phyloP scores from a whole-genome alignment of 257 asterid genomes.

The Gynochthodes officinalis region DNA sequence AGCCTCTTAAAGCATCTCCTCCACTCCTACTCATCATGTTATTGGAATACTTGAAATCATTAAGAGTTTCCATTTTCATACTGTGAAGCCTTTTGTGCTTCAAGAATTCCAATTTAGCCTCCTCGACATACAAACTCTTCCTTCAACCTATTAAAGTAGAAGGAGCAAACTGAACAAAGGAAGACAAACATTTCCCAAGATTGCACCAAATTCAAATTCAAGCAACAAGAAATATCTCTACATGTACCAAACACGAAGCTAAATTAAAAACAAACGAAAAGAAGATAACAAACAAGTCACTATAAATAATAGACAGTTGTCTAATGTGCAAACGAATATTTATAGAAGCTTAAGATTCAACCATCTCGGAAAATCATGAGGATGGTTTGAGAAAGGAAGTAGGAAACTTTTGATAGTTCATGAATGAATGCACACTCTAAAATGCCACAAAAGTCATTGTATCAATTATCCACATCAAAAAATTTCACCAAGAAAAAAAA shows the following conservation, averaged over 20 bases:
- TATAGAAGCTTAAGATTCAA: background rate
- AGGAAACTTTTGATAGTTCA: background rate
- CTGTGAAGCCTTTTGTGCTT: slow-evolving; percentile 79
- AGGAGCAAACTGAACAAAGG: background rate
- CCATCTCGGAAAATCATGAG: background rate
- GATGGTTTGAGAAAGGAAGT: background rate
- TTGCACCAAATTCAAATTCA: background rate
- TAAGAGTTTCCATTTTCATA: slow-evolving; percentile 48
- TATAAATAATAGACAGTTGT: too few relatives aligned
- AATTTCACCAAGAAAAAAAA: background rate
- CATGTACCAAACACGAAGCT: background rate
- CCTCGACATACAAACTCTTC: slow-evolving; percentile 65
- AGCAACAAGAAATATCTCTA: background rate
- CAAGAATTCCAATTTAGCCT: slow-evolving; percentile 79
- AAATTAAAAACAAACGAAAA: too few relatives aligned
- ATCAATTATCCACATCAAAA: background rate
- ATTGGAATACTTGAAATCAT: slow-evolving; percentile 43
- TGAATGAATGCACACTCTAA: background rate
- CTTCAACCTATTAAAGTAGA: slow-evolving; percentile 71
- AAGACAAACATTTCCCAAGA: background rate
- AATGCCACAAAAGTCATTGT: background rate
- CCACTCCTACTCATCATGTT: slow-evolving; percentile 62
- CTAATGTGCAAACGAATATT: too few relatives aligned
- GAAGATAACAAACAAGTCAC: too few relatives aligned
- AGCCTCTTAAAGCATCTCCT: slow-evolving; percentile 67